Conservation (phyloP, 2,329 filamentous ascomycete species). For the Mycocentrospora acerina region DNA sequence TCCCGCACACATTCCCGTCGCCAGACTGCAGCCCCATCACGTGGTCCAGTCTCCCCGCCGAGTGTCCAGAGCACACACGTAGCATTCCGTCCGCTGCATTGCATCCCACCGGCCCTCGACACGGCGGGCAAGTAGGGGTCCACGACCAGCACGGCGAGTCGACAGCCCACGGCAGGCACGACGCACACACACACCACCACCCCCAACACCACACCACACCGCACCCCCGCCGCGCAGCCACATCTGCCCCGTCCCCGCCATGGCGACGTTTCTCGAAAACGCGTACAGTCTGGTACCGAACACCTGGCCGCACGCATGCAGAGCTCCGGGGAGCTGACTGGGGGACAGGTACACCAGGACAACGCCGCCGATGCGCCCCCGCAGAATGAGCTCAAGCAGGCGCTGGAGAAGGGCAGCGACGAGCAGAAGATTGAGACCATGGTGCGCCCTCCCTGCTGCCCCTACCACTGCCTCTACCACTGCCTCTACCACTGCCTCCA, state of each 20-base stretch:
- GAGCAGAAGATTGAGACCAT: conserved; percentile 86
- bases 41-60: conserved; percentile 14
- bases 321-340: conserved; percentile 35
- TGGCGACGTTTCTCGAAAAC: conserved; percentile 93
- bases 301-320: conserved; percentile 25
- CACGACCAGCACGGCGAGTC: conserved; percentile 30
- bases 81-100: no score
- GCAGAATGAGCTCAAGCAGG: conserved; percentile 85
- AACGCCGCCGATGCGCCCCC: conserved; percentile 91
- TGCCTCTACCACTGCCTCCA: no score
- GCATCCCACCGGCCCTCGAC: conserved; percentile 36
- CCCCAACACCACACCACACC: no score
- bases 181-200: conserved; percentile 5
- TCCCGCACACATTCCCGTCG: conserved; percentile 4
- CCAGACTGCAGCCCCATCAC: conserved; percentile 15
- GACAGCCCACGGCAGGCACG: conserved; percentile 26
- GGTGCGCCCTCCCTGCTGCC: conserved; percentile 28
- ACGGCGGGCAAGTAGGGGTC: conserved; percentile 34
- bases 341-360: conserved; percentile 75
- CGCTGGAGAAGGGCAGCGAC: conserved; percentile 91
- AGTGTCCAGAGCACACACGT: conserved; percentile 31
- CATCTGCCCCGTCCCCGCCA: conserved; percentile 52
- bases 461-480: no score
- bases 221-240: no score
- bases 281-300: conserved; percentile 77